Percentiles rank a stretch among this genome's conserved stretches.
These are phyloP conservation scores for Tuber borchii DNA, from an alignment of 495 filamentous ascomycete genomes.

Conservation along the genomic window DNA sequence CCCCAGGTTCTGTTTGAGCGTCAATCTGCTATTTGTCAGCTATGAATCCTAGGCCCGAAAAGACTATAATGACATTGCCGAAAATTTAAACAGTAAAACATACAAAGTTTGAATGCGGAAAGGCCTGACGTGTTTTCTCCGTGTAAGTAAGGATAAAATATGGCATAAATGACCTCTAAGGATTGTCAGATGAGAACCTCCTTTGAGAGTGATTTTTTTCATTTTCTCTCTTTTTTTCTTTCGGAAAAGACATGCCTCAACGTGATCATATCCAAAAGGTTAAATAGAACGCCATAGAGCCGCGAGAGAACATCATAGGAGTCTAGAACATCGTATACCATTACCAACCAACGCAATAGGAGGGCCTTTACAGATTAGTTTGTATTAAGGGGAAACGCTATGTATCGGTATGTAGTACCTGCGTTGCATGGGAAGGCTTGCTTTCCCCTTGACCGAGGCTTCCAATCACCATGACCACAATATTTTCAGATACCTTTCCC, in stretches of 20 bases:
- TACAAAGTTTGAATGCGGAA: conserved; percentile 77
- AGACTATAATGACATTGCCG: conserved; percentile 9
- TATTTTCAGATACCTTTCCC: conserved; percentile 54
- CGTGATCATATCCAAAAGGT: conserved; percentile 72
- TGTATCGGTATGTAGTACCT: conserved; percentile 40
- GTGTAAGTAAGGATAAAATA: conserved; percentile 72
- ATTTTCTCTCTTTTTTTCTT: neutral
- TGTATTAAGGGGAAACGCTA: neutral
- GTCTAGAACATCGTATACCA: conserved; percentile 68
- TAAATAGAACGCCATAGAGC: conserved; percentile 73
- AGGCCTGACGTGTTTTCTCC: conserved; percentile 79
- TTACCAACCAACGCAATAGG: conserved; percentile 72
- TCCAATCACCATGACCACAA: conserved; percentile 63
- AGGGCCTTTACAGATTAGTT: conserved; percentile 45
- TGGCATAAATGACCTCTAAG: conserved; percentile 62
- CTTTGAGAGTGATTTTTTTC: neutral
- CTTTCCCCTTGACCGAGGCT: conserved; percentile 69
- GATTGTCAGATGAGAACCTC: conserved; percentile 40
- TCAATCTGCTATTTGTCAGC: conserved; percentile 48
- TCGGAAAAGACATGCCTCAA: conserved; percentile 49
- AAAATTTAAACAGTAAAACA: conserved; percentile 43
- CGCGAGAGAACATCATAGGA: conserved; percentile 59
- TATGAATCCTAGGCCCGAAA: conserved; percentile 13
- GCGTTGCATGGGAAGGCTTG: conserved; percentile 67
- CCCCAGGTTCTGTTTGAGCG: conserved; percentile 55